Percentiles rank a stretch among this genome's conserved stretches.
Conservation (phyloP, 768 basidiomycete species). For the Auricularia cornea region DNA sequence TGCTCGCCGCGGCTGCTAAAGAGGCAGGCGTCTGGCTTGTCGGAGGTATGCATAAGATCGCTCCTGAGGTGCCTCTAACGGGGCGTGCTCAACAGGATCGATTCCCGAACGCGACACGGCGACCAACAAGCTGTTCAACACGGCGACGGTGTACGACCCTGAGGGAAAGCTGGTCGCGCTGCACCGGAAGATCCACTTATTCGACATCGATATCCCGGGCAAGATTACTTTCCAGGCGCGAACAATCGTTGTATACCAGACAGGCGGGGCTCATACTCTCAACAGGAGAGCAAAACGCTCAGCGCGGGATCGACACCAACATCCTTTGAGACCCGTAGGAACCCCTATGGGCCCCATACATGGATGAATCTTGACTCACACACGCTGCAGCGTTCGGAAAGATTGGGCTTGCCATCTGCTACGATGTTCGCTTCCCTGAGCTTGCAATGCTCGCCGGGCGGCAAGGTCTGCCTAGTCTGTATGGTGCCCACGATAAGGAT, state of each 20-base stretch:
- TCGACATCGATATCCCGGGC: constrained; percentile 95
- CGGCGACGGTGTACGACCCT: constrained; percentile 84
- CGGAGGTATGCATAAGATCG: constrained; percentile 51
- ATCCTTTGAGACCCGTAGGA: constrained; percentile 83
- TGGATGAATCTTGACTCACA: neutral
- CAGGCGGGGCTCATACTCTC: neutral
- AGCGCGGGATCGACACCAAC: constrained; percentile 67
- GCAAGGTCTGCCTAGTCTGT: constrained; percentile 44
- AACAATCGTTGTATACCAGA: neutral
- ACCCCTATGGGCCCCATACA: constrained; percentile 4
- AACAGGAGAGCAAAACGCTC: constrained; percentile 79
- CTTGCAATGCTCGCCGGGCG: constrained; percentile 86
- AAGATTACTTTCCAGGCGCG: constrained; percentile 80
- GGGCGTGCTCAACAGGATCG: constrained; percentile 47
- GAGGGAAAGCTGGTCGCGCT: constrained; percentile 68
- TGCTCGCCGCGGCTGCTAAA: constrained; percentile 75
- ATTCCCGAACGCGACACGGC: constrained; percentile 74
- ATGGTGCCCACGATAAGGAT: no score
- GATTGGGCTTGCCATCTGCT: constrained; percentile 93
- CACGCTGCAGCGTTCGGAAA: constrained; percentile 82
- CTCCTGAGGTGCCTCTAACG: constrained; percentile 2
- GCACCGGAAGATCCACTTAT: constrained; percentile 93
- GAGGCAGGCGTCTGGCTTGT: constrained; percentile 80
- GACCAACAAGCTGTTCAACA: constrained; percentile 73
- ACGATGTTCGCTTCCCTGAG: constrained; percentile 93